Evolutionary conservation across 257 asterid species (phyloP), one percentile per base, ranked within the genome.

Genomic region (Solanum pennellii): DNA sequence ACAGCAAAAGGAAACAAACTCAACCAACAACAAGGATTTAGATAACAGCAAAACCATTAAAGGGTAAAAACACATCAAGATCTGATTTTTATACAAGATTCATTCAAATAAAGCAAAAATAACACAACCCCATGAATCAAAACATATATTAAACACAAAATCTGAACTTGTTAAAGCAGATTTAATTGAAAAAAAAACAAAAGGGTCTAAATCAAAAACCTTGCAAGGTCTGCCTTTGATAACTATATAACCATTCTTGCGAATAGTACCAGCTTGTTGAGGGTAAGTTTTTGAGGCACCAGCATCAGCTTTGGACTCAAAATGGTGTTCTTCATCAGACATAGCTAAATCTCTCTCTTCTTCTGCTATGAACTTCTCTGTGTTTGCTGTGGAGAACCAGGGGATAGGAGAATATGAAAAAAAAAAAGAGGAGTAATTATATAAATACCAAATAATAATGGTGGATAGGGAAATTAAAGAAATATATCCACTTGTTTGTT

Each of bases 191-290:
- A 42, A 25, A 41, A 44, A 74, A 74, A 0, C 1, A 74, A 21
- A 74, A 39, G 49, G 20, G 33, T 39, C 15, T 29, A 13, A 42
- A 27, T 14, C 18, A n/a, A n/a, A 14, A 9, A 89, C 92, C 90
- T 90, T 90, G 89, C 90, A 90, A 8, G 92, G 92, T 39, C 89
- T 75, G 44, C 27, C 75, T 59, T 88, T 90, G 85, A 90, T 90
- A 66, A 90, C 88, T 25, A 88, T 66, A 20, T 90, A 86, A 59
- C 92, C 92, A 72, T 29, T 90, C 89, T 90, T 90, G 62, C 90
- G 90, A 62, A 90, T 88, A 29, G 90, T 90, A 27, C 90, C 92
- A 44, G 92, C 92, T 68, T 90, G 92, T 60, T 90, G 92, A 12
- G 92, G 92, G 84, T 37, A 88, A n/a, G 89, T 89, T 80, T 80